phyloP scores from a whole-genome alignment of 2,329 filamentous ascomycete genomes.

The Alternaria angustiovoidea region DNA sequence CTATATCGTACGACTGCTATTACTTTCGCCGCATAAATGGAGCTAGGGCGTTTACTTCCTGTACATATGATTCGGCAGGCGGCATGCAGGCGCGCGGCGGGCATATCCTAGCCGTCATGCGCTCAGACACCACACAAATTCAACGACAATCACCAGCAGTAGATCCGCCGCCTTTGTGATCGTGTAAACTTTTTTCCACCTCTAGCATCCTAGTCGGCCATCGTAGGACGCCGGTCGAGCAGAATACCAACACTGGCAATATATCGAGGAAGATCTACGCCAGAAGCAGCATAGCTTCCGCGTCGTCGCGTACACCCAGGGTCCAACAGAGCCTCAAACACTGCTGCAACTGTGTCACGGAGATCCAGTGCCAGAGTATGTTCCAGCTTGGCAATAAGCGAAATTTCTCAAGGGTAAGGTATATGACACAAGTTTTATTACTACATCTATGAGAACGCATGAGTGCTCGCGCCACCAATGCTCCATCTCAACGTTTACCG shows the following conservation, averaged over 20 bases:
- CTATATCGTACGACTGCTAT: conserved; percentile 16
- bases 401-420: conserved; percentile 12
- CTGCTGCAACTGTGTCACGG: conserved; percentile 18
- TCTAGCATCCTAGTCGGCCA: background rate
- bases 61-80: conserved; percentile 30
- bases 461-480: conserved; percentile 21
- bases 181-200: background rate
- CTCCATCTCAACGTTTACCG: conserved; percentile 7
- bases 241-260: conserved; percentile 5
- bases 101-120: conserved; percentile 30
- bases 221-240: background rate
- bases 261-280: conserved; percentile 6
- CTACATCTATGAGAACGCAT: conserved; percentile 21
- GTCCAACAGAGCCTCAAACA: conserved; percentile 26
- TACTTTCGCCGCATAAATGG: conserved; percentile 13
- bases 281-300: conserved; percentile 10
- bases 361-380: conserved; percentile 14
- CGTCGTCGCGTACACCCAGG: conserved; percentile 4
- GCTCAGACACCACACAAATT: conserved; percentile 35
- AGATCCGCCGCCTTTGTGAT: background rate
- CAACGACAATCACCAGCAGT: conserved; percentile 21
- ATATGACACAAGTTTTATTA: conserved; percentile 26
- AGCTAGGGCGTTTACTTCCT: conserved; percentile 30
- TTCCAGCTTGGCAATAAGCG: conserved; percentile 25
- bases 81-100: conserved; percentile 20